Percentiles rank a stretch among this genome's conserved stretches.
phyloP scores from a whole-genome alignment of 345 rosid genomes.

The Erysimum cheiranthoides region DNA sequence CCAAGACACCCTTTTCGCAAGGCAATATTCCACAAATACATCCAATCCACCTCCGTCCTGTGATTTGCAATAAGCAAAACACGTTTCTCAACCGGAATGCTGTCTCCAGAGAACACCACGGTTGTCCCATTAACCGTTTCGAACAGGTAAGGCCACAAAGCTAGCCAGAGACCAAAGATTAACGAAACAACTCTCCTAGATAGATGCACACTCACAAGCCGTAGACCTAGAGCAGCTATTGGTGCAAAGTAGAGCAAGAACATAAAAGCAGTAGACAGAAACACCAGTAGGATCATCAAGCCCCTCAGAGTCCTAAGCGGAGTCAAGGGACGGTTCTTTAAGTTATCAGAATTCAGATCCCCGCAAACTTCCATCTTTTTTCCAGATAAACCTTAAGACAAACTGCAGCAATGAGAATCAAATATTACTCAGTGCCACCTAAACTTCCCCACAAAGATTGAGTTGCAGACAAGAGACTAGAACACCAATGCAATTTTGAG shows the following conservation, averaged over 20 bases:
- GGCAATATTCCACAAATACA: slow-evolving; percentile 89
- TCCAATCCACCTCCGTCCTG: slow-evolving; percentile 96
- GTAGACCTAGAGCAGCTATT: slow-evolving; percentile 47
- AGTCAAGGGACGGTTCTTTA: slow-evolving; percentile 65
- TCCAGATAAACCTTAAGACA: slow-evolving; percentile 39
- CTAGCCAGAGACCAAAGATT: slow-evolving; percentile 71
- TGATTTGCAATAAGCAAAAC: slow-evolving; percentile 75
- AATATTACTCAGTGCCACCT: slow-evolving; percentile 35
- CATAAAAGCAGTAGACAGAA: slow-evolving; percentile 71
- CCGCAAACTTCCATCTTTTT: slow-evolving; percentile 54
- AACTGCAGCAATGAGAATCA: slow-evolving; percentile 52
- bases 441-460: not conserved
- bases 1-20: slow-evolving; percentile 79
- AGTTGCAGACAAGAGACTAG: not conserved
- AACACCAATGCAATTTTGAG: not conserved
- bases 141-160: slow-evolving; percentile 86
- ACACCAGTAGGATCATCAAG: slow-evolving; percentile 63
- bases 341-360: slow-evolving; percentile 51
- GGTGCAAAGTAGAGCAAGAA: slow-evolving; percentile 70
- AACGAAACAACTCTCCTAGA: slow-evolving; percentile 63
- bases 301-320: slow-evolving; percentile 70
- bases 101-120: slow-evolving; percentile 72
- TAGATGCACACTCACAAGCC: slow-evolving; percentile 57
- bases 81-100: slow-evolving; percentile 58
- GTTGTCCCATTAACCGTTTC: slow-evolving; percentile 76